Percentiles rank a stretch among this genome's conserved stretches.
phyloP scores from a whole-genome alignment of 2,329 filamentous ascomycete genomes.

The Alternaria panax region DNA sequence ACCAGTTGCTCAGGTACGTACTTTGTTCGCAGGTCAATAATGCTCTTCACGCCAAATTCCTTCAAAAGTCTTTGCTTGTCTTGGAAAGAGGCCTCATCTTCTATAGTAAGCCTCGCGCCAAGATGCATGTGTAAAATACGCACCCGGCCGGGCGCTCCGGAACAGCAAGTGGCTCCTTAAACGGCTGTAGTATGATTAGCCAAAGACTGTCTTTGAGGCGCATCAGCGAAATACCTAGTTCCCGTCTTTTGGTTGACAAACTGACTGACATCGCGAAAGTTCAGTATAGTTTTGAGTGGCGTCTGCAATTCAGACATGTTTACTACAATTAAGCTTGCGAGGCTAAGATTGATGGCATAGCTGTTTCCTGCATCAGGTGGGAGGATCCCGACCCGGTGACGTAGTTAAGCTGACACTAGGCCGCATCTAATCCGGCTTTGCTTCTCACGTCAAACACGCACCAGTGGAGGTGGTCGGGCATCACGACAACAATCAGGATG shows the following conservation, averaged over 20 bases:
- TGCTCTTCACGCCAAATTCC: slow-evolving; percentile 70
- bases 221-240: slow-evolving; percentile 18
- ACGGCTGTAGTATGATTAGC: slow-evolving; percentile 23
- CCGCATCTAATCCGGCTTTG: slow-evolving; percentile 5
- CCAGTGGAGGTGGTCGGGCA: neutral
- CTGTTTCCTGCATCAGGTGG: neutral
- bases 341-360: slow-evolving; percentile 2
- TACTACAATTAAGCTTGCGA: neutral
- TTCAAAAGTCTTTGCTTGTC: slow-evolving; percentile 69
- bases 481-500: neutral
- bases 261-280: slow-evolving; percentile 49
- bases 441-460: neutral
- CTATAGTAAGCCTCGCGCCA: slow-evolving; percentile 5
- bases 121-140: neutral
- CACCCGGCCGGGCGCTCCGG: slow-evolving; percentile 48
- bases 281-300: slow-evolving; percentile 42
- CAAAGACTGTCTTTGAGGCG: neutral
- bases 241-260: slow-evolving; percentile 37
- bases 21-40: slow-evolving; percentile 83
- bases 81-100: slow-evolving; percentile 73
- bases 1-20: slow-evolving; percentile 49
- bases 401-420: slow-evolving; percentile 16
- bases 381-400: slow-evolving; percentile 8
- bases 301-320: slow-evolving; percentile 20
- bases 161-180: slow-evolving; percentile 41